Conservation (phyloP, 108 stramenopile species). For the Nitzschia sp. region DNA sequence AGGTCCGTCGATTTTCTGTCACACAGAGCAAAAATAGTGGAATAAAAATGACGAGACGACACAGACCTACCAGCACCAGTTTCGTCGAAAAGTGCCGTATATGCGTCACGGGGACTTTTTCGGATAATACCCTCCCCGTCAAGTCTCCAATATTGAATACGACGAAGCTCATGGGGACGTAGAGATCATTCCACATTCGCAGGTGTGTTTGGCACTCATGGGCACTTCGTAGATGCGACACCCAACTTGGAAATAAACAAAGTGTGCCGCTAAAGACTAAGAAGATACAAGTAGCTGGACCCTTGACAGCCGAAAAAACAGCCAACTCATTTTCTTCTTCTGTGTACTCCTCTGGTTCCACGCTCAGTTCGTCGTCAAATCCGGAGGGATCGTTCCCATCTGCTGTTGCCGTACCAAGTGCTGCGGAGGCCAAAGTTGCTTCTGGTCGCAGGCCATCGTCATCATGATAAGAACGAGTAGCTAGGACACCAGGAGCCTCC, state of each 20-base stretch:
- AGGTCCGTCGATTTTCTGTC: constrained; percentile 4
- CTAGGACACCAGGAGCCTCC: background rate
- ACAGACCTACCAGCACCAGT: constrained; percentile 31
- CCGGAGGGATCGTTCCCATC: background rate
- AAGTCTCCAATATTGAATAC: constrained; percentile 63
- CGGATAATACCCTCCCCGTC: constrained; percentile 38
- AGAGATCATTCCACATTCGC: constrained; percentile 58
- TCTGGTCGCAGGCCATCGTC: background rate
- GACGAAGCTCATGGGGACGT: constrained; percentile 49
- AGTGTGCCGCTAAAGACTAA: constrained; percentile 56
- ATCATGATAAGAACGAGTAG: background rate
- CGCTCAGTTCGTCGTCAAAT: background rate
- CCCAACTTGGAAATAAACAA: constrained; percentile 55
- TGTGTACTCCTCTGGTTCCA: constrained; percentile 10
- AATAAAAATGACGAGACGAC: constrained; percentile 30
- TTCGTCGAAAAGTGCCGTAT: constrained; percentile 18
- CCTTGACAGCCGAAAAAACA: constrained; percentile 29
- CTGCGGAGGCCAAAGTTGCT: background rate
- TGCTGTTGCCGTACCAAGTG: background rate
- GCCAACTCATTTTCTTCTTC: constrained; percentile 11
- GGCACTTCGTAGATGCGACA: constrained; percentile 38
- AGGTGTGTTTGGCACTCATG: constrained; percentile 37
- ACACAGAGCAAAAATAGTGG: constrained; percentile 43
- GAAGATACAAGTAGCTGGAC: constrained; percentile 41
- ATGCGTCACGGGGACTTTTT: constrained; percentile 16